Evolutionary conservation across 768 basidiomycete species (phyloP).

Genomic region (Coprinopsis marcescibilis): DNA sequence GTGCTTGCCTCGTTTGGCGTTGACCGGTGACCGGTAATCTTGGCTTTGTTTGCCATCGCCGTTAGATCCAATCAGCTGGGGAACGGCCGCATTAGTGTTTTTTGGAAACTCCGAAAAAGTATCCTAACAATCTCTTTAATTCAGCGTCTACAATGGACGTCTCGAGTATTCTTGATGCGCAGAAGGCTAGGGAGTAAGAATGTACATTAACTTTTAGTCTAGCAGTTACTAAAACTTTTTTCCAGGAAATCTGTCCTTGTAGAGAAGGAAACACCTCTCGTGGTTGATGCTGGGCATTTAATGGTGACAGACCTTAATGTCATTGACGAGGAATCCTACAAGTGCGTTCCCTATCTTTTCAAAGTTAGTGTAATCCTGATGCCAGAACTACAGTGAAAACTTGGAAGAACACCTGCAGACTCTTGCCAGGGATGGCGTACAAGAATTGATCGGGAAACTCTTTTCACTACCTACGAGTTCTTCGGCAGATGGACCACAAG

Average conservation of each 20-base stretch:
- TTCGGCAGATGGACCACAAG: constrained; percentile 78
- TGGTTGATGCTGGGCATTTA: constrained; percentile 78
- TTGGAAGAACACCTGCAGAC: constrained; percentile 76
- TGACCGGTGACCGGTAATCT: background rate
- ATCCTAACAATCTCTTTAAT: background rate
- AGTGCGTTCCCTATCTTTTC: constrained; percentile 37
- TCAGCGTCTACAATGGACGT: constrained; percentile 61
- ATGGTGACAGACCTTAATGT: constrained; percentile 85
- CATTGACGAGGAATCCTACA: constrained; percentile 79
- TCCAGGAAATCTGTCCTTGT: constrained; percentile 60
- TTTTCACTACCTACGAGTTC: constrained; percentile 76
- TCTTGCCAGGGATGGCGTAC: constrained; percentile 76
- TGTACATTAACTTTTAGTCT: background rate
- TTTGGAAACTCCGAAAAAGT: background rate
- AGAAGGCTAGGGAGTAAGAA: constrained; percentile 66
- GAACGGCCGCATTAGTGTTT: constrained; percentile 2
- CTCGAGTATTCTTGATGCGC: constrained; percentile 68
- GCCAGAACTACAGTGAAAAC: constrained; percentile 45
- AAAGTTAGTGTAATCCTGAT: background rate
- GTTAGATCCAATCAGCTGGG: constrained; percentile 14
- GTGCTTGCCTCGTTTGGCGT: background rate
- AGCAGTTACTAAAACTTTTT: constrained; percentile 4
- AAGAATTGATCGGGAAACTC: constrained; percentile 72
- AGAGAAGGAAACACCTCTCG: constrained; percentile 75
- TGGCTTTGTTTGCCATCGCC: constrained; percentile 9